Evolutionary conservation across 2,329 filamentous ascomycete genomes (phyloP), one percentile per base, ranked within the genome.

Genomic region (Penicillium decumbens): DNA sequence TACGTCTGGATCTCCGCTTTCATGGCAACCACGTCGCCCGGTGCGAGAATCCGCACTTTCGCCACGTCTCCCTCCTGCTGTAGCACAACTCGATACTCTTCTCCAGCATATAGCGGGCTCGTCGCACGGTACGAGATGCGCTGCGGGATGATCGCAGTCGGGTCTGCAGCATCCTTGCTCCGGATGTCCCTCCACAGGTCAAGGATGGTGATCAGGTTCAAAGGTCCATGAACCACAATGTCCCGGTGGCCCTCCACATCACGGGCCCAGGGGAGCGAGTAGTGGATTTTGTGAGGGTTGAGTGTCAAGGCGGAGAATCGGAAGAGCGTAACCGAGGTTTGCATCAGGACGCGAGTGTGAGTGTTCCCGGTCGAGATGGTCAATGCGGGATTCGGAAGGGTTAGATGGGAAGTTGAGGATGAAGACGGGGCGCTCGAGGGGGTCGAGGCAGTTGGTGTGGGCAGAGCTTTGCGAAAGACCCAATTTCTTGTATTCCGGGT

Each of bases 81-180:
- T 42, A 78, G 60, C 15, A 73, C 58, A 54, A 77, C 67, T 40
- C 67, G 63, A 62, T 78, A 78, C 48, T 66, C 63, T 52, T 79
- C 76, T 10, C 72, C 72, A 1, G 70, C 75, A 67, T 78, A 79
- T 18, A 79, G 53, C 3, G 76, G 75, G 50, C 67, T 74, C 12
- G 76, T 78, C 20, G 76, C 76, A 10, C 76, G 65, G 56, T 79
- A 79, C 2, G 58, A 62, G 40, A 79, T 74, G 37, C 65, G 72
- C 53, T 67, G 63, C 1, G 76, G 76, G 2, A 74, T 54, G 2
- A 65, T 43, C 25, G 65, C 44, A 7, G 57, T 59, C 5, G 56
- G 46, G 8, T 58, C 60, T 4, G 43, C 55, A 6, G 52, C 55
- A 2, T 52, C 53, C 24, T 43, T 52, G 4, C 57, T 54, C 1